Evolutionary conservation across 2,329 filamentous ascomycete genomes (phyloP).

Genomic region (Fusarium chaquense): DNA sequence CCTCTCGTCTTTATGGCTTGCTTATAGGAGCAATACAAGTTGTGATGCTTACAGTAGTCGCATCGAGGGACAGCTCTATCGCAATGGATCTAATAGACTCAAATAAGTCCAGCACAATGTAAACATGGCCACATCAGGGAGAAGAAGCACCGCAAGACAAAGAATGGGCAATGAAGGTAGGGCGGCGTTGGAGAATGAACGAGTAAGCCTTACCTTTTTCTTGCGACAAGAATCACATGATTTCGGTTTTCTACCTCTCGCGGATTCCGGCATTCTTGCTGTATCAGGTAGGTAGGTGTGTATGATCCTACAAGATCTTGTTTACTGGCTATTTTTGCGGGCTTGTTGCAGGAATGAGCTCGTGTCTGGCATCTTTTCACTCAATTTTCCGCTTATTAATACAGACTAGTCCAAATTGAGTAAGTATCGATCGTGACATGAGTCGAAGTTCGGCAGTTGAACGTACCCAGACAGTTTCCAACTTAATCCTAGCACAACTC

Average conservation of each 20-base stretch:
- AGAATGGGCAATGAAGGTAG: neutral
- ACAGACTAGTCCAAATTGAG: neutral
- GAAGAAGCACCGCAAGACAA: neutral
- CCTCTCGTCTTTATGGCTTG: neutral
- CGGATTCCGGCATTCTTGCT: neutral
- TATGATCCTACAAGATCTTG: neutral
- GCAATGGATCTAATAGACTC: neutral
- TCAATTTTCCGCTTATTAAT: neutral
- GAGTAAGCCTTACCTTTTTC: constrained; percentile 1
- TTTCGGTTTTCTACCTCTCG: neutral
- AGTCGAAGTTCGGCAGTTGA: neutral
- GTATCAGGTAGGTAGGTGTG: neutral
- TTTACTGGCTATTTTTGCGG: neutral
- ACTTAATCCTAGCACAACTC: too few relatives aligned
- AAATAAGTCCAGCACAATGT: neutral
- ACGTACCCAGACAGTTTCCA: neutral
- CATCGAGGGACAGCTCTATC: constrained; percentile 4
- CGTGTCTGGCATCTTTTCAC: too few relatives aligned
- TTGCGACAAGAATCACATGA: constrained; percentile 18
- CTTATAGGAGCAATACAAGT: constrained; percentile 3
- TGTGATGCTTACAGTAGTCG: constrained; percentile 9
- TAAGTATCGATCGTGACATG: neutral
- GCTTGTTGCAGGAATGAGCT: neutral
- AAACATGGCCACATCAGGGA: too few relatives aligned
- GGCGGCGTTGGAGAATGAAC: neutral